Conservation (phyloP, 1,284 basidiomycete genomes). For the Naganishia cerealis region DNA sequence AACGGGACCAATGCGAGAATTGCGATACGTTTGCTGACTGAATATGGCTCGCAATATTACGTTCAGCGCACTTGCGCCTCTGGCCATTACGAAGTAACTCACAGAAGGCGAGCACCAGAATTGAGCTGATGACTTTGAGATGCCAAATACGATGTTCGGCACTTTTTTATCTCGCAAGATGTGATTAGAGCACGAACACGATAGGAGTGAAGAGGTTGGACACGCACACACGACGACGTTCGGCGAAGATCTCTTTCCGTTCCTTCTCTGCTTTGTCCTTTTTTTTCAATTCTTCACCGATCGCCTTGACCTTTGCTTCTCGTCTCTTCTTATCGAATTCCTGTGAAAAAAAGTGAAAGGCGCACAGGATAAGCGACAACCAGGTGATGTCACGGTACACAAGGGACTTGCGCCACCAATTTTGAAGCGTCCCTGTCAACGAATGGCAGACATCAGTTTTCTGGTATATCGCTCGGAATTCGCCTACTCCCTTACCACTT, state of each 20-base stretch:
- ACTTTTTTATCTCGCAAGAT: slow-evolving; percentile 1
- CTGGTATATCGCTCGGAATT: too few species aligned
- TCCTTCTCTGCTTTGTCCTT: slow-evolving; percentile 33
- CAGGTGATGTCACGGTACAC: neutral
- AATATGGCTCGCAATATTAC: neutral
- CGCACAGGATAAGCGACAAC: neutral
- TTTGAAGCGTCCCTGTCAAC: slow-evolving; percentile 30
- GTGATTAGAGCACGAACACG: neutral
- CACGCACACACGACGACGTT: slow-evolving; percentile 31
- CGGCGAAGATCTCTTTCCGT: slow-evolving; percentile 28
- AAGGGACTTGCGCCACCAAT: slow-evolving; percentile 24
- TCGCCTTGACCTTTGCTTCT: slow-evolving; percentile 28
- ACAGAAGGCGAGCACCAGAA: slow-evolving; percentile 33
- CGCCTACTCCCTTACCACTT: slow-evolving; percentile 28
- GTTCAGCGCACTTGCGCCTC: too few species aligned
- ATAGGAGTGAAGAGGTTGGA: neutral
- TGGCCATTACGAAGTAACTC: neutral
- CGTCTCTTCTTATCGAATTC: slow-evolving; percentile 30
- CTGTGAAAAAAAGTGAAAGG: slow-evolving; percentile 1
- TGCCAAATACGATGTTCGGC: slow-evolving; percentile 34
- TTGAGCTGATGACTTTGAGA: slow-evolving; percentile 32
- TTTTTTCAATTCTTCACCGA: slow-evolving; percentile 24
- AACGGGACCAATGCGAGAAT: slow-evolving; percentile 32
- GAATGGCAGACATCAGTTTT: neutral
- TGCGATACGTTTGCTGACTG: slow-evolving; percentile 33